Percentiles rank a stretch among this genome's conserved stretches.
phyloP scores from a whole-genome alignment of 1,284 basidiomycete genomes.

The Ustilago hordei region DNA sequence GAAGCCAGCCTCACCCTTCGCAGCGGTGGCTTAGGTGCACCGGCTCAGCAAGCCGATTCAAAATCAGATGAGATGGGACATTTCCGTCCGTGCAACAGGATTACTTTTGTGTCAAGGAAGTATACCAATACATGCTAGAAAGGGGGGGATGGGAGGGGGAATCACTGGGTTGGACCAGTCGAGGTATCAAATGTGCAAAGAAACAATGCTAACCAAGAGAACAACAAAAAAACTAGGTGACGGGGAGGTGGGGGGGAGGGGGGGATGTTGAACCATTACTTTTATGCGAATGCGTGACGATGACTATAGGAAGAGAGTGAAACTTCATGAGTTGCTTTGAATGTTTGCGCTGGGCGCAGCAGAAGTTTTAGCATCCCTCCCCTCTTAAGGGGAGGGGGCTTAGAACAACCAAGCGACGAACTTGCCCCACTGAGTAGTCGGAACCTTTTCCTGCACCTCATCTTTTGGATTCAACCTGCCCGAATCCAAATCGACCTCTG shows the following conservation, averaged over 20 bases:
- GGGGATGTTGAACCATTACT: conserved; percentile 26
- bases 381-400: background rate
- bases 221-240: background rate
- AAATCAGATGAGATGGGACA: too few relatives aligned
- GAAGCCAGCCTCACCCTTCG: too few relatives aligned
- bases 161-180: conserved; percentile 40
- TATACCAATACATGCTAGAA: background rate
- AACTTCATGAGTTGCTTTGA: conserved; percentile 2
- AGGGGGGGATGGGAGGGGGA: conserved; percentile 2
- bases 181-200: conserved; percentile 9
- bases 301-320: background rate
- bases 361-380: background rate
- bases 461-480: conserved; percentile 68
- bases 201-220: background rate
- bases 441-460: conserved; percentile 22
- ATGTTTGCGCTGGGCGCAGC: background rate
- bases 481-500: conserved; percentile 73
- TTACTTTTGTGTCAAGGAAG: too few relatives aligned
- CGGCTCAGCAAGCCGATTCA: too few relatives aligned
- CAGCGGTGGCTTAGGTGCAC: too few relatives aligned
- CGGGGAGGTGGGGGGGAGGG: background rate
- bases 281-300: background rate
- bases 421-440: conserved; percentile 30
- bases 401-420: conserved; percentile 52
- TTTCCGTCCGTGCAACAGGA: too few relatives aligned